Evolutionary conservation across 352 stramenopile genomes (phyloP).

Genomic region (Hyaloperonospora arabidopsidis): DNA sequence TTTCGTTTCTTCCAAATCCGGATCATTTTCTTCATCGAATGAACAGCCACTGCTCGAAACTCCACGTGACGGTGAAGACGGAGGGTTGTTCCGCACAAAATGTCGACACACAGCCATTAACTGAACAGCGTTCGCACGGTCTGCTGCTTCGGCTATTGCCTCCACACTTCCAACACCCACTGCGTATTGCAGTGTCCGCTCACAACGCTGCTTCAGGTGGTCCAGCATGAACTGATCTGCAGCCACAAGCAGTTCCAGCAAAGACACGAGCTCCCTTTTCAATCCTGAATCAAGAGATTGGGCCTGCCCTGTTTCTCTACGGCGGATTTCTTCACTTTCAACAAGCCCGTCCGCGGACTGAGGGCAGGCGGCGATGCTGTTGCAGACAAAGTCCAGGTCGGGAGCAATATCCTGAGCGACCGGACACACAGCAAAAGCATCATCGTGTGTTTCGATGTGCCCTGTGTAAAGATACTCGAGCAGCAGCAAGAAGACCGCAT

Average conservation of each 20-base stretch:
- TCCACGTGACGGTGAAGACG: slow-evolving; percentile 5
- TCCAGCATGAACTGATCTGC: slow-evolving; percentile 96
- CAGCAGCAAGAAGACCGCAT: slow-evolving; percentile 87
- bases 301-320: slow-evolving; percentile 9
- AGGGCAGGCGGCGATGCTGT: slow-evolving; percentile 20
- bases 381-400: slow-evolving; percentile 19
- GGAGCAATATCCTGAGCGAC: slow-evolving; percentile 8
- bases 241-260: slow-evolving; percentile 86
- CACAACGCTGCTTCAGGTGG: slow-evolving; percentile 93
- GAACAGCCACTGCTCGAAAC: slow-evolving; percentile 12
- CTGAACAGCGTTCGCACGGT: slow-evolving; percentile 88
- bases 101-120: slow-evolving; percentile 88
- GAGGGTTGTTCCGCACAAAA: slow-evolving; percentile 83
- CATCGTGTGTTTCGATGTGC: slow-evolving; percentile 29
- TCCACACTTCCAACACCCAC: slow-evolving; percentile 81
- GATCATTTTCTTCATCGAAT: slow-evolving; percentile 15
- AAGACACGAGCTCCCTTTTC: slow-evolving; percentile 51
- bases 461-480: slow-evolving; percentile 95
- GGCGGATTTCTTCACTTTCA: slow-evolving; percentile 26
- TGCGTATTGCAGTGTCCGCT: slow-evolving; percentile 75
- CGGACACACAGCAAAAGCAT: slow-evolving; percentile 21
- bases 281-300: slow-evolving; percentile 17
- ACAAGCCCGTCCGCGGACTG: slow-evolving; percentile 31
- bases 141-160: slow-evolving; percentile 82
- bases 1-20: slow-evolving; percentile 17